Conservation (phyloP, 305 asterid species). For the Ilex paraguariensis region DNA sequence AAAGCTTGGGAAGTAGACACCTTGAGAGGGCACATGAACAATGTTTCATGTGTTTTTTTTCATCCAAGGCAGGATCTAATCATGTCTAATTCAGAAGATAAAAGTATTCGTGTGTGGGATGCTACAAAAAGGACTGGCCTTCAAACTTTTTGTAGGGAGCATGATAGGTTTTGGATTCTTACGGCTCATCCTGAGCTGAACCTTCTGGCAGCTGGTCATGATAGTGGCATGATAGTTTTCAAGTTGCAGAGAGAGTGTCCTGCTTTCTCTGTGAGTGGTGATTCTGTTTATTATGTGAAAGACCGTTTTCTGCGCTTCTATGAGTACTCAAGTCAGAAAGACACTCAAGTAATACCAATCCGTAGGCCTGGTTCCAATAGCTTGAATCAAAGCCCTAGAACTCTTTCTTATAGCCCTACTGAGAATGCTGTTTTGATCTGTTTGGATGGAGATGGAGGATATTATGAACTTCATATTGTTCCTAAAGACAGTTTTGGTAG, state of each 20-base stretch:
- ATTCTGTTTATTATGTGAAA: conserved; percentile 65
- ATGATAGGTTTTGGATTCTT: conserved; percentile 93
- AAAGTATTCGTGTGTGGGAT: conserved; percentile 81
- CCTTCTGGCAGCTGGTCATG: conserved; percentile 95
- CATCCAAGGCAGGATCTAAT: conserved; percentile 81
- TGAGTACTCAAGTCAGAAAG: conserved; percentile 37
- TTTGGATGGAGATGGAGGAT: conserved; percentile 72
- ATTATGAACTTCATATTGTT: conserved; percentile 58
- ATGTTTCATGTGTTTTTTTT: conserved; percentile 80
- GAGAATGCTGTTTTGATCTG: conserved; percentile 73
- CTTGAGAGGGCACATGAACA: conserved; percentile 91
- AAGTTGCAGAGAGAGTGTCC: conserved; percentile 94
- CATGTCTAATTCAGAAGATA: conserved; percentile 78
- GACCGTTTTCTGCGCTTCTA: conserved; percentile 49
- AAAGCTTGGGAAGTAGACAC: conserved; percentile 99
- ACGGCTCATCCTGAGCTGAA: conserved; percentile 90
- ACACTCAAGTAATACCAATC: conserved; percentile 35
- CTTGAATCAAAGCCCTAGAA: conserved; percentile 56
- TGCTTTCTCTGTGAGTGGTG: conserved; percentile 70
- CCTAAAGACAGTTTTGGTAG: conserved; percentile 72
- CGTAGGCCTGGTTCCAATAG: conserved; percentile 41
- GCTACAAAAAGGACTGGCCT: conserved; percentile 88
- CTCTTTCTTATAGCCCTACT: conserved; percentile 71
- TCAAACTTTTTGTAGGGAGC: conserved; percentile 92
- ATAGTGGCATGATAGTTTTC: conserved; percentile 89